Evolutionary conservation across 2,329 filamentous ascomycete species (phyloP).

Genomic region (Ceratocystis eucalypticola): DNA sequence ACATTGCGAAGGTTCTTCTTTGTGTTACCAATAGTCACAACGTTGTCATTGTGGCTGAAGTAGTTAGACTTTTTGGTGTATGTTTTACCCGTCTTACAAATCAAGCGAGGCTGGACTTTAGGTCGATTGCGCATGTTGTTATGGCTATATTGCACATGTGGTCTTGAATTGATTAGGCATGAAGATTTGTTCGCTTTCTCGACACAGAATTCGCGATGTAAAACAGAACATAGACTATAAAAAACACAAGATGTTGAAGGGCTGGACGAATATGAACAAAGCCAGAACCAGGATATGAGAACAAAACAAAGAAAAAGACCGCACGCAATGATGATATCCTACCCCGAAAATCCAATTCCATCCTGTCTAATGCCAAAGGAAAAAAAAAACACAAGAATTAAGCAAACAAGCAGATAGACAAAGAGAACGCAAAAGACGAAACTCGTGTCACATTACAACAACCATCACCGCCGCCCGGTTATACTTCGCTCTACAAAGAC

Average conservation of each 20-base stretch:
- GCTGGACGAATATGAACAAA: neutral
- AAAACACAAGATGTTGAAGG: neutral
- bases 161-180: too few relatives aligned
- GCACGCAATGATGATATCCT: slow-evolving; percentile 4
- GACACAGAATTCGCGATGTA: neutral
- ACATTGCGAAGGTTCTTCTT: neutral
- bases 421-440: neutral
- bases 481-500: slow-evolving; percentile 14
- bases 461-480: neutral
- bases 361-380: slow-evolving; percentile 5
- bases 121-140: too few relatives aligned
- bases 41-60: neutral
- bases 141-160: too few relatives aligned
- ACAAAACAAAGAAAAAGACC: neutral
- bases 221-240: neutral
- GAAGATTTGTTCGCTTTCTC: neutral
- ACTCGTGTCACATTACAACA: neutral
- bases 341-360: neutral
- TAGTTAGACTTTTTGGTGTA: neutral
- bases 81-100: neutral
- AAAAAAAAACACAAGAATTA: neutral
- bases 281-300: neutral
- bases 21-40: neutral
- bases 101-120: neutral
- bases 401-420: neutral